Evolutionary conservation across 306 rosid genomes (phyloP).

Genomic region (Vicia villosa): DNA sequence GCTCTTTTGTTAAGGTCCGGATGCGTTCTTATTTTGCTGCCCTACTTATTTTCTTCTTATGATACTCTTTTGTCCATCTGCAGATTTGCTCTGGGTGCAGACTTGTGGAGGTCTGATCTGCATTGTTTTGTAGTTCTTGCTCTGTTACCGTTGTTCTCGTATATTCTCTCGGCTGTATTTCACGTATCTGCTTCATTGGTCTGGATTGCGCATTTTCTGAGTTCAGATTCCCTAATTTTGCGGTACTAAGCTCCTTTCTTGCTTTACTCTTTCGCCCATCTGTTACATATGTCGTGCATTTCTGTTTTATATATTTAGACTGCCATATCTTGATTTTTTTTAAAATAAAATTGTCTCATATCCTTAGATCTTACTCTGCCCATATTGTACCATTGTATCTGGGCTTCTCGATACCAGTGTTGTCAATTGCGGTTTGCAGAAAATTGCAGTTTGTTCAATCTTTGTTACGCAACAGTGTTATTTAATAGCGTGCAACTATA

Average conservation of each 20-base stretch:
- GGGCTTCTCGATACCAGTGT: background rate
- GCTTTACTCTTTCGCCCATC: background rate
- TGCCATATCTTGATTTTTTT: background rate
- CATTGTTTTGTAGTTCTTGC: background rate
- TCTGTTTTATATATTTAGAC: background rate
- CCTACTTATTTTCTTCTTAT: background rate
- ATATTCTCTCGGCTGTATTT: background rate
- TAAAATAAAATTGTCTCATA: background rate
- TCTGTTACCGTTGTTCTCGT: background rate
- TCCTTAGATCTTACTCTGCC: background rate
- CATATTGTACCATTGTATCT: background rate
- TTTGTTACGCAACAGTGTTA: background rate
- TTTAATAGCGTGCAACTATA: background rate
- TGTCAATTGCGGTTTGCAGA: background rate
- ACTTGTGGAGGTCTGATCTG: background rate
- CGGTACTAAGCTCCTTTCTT: background rate
- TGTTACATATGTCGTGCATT: background rate
- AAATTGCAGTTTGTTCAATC: background rate
- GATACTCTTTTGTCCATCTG: background rate
- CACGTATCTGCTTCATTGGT: background rate
- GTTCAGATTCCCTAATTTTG: background rate
- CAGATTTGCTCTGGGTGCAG: background rate
- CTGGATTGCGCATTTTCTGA: constrained; percentile 2
- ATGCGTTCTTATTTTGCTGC: background rate
- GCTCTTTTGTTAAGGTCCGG: background rate